Conservation (phyloP, 176 grass and related monocot genomes). For the Sorghum bicolor region Sorghum_bicolor_NCBIv3 NC_012873.2:3376001-3376500, state of each 20-base stretch:
- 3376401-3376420: too few relatives aligned
- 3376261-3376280: background rate
- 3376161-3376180: background rate
- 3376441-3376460: too few relatives aligned
- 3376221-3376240: background rate
- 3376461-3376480: too few relatives aligned
- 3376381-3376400: too few relatives aligned
- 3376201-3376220: background rate
- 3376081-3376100: background rate
- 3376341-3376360: too few relatives aligned
- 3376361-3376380: too few relatives aligned
- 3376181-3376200: background rate
- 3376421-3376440: too few relatives aligned
- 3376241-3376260: background rate
- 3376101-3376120: background rate
- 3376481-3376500: too few relatives aligned
- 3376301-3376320: too few relatives aligned
- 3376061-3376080: background rate
- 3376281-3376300: too few relatives aligned
- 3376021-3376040: background rate
- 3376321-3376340: too few relatives aligned
- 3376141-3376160: background rate
- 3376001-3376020: background rate
- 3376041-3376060: background rate
- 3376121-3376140: background rate